Evolutionary conservation across 352 stramenopile genomes (phyloP), one percentile per base, ranked within the genome.

Genomic region (Pythium plurisporium): DNA sequence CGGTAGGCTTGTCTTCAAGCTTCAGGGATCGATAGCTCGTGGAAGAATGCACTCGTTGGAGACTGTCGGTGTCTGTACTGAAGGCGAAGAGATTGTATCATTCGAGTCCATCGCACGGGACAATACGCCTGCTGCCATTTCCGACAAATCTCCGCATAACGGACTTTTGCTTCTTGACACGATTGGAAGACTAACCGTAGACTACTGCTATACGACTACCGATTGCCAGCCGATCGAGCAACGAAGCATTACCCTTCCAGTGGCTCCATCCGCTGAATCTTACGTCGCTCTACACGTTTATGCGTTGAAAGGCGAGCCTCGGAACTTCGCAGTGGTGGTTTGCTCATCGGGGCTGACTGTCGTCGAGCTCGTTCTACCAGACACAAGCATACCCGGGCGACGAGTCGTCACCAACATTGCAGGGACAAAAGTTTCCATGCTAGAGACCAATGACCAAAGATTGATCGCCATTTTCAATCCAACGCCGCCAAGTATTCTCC

Each of bases 361-460:
- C 10, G 25, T 67, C n/a, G 59, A 67, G 22, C 25, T 44, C 20
- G 30, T 67, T 53, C 59, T 67, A 15, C 51, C 59, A 4, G 36
- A 34, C 2, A 29, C 45, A n/a, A 51, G 6, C 17, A 29, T 27
- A 17, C 36, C 29, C 8, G 31, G 20, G n/a, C 47, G 37, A 10
- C 52, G 52, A 27, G 29, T 60, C 17, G 19, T 45, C 2, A 60
- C 52, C 2, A 60, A 60, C 27, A 8, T 52, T 14, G 52, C 52
- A 7, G 52, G 40, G 1, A 45, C 41, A 34, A 51, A 30, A 36
- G 12, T 45, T 1, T 25, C 25, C n/a, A 33, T 49, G 37, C 22
- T 52, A 4, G 29, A 45, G 38, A 20, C 7, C n/a, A 29, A 48
- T 3, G 44, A 61, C 8, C 46, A 55, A 27, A 25, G 19, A 36